These are phyloP conservation scores for Talaromyces islandicus DNA, from an alignment of 2,329 filamentous ascomycete genomes.

Conservation along the genomic window DNA sequence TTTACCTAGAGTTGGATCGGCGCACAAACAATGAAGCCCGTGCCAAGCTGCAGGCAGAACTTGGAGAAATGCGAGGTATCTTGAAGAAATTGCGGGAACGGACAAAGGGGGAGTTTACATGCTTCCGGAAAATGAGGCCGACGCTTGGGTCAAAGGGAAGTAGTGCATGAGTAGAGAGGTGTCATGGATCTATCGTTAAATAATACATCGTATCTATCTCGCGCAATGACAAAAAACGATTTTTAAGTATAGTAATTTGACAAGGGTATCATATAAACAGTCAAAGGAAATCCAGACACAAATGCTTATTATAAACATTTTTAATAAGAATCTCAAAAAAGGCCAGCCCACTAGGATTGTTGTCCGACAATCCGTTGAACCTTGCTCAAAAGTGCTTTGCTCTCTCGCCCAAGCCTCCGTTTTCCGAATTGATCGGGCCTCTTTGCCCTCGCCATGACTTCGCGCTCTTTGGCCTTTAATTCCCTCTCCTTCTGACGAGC, in stretches of 20 bases:
- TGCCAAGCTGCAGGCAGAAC: constrained; percentile 71
- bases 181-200: background rate
- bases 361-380: constrained; percentile 64
- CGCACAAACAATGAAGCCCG: constrained; percentile 85
- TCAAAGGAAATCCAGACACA: background rate
- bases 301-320: background rate
- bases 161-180: background rate
- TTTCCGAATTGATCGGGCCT: constrained; percentile 62
- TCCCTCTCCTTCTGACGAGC: constrained; percentile 60
- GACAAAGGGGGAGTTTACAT: constrained; percentile 81
- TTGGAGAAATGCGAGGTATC: constrained; percentile 81
- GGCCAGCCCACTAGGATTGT: background rate
- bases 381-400: constrained; percentile 68
- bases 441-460: constrained; percentile 57
- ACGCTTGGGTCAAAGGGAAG: constrained; percentile 3
- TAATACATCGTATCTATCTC: background rate
- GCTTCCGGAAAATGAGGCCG: constrained; percentile 62
- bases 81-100: constrained; percentile 78
- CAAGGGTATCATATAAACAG: constrained; percentile 8
- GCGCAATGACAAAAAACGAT: background rate
- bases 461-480: constrained; percentile 66
- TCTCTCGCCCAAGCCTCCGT: constrained; percentile 76
- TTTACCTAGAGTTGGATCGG: constrained; percentile 85
- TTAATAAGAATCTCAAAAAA: background rate
- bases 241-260: background rate